Base-by-base conservation (phyloP, 805 yeast species). In the Myxozyma neotropica region DNA sequence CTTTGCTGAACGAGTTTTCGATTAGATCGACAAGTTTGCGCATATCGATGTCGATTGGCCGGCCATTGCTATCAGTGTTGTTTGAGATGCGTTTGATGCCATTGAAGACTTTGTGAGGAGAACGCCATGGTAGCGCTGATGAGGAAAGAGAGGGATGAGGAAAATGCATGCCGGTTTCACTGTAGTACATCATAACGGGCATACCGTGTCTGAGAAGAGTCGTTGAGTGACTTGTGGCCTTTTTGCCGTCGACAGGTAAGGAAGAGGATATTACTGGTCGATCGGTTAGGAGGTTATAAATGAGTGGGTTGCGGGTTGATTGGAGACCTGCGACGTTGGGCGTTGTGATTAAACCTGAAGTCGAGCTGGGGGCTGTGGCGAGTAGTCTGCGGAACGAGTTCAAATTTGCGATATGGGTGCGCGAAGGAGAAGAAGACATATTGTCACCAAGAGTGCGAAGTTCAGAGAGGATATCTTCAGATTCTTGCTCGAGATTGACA, bases 201-300 rank as follows among this genome's bases (percentile, higher is more conserved):
- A 87, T 79, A 0, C 99, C 99, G 58, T 82, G 83, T 57, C 90
- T 85, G 1, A 93, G 70, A 1, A 94, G 82, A 0, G 97, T 88
- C 26, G 87, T 83, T 4, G 56, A 46, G 24, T 87, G 74, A 49
- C 79, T 79, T 0, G 90, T 88, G 2, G 87, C 81, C n/a, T n/a
- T n/a, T n/a, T n/a, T n/a, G 47, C 80, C 73, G 50, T 79, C 80
- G 26, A 88, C 83, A 0, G 99, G 97, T 43, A 94, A 77, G 0
- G 98, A 92, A 0, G 97, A 89, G 1, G 97, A 90, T 21, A 93
- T 85, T 8, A 89, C 80, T 0, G 98, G 90, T 53, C 98, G 78
- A 71, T 94, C 98, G 0, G 99, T 94, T 39, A 94, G 78, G 15
- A 94, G 81, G 70, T 94, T 94, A 73, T 92, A 89, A 15, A 94